phyloP scores from a whole-genome alignment of 2,329 filamentous ascomycete species.

The Dothideomycetidae sp. region DNA sequence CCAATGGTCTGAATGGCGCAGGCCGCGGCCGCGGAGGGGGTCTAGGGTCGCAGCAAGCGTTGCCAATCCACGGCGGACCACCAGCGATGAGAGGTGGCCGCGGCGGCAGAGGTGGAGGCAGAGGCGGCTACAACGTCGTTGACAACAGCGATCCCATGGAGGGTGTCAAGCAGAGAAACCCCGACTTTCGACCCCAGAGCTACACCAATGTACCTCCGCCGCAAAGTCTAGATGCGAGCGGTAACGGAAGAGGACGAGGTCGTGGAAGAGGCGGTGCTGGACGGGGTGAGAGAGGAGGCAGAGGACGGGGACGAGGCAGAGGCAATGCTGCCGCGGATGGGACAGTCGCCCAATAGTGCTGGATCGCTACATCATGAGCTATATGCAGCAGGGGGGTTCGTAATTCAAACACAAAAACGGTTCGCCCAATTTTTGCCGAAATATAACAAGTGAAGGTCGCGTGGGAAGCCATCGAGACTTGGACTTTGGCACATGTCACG shows the following conservation, averaged over 20 bases:
- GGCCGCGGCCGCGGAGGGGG: conserved; percentile 22
- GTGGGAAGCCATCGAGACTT: too few relatives aligned
- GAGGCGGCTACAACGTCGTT: conserved; percentile 31
- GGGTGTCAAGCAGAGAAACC: conserved; percentile 42
- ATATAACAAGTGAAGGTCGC: too few relatives aligned
- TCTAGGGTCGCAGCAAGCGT: conserved; percentile 22
- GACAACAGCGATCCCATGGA: conserved; percentile 38
- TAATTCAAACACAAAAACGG: too few relatives aligned
- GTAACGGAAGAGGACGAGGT: conserved; percentile 20
- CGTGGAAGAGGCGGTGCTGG: conserved; percentile 16
- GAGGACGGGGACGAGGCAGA: conserved; percentile 14
- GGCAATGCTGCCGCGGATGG: conserved; percentile 8
- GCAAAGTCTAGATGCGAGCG: conserved; percentile 36
- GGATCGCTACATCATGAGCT: too few relatives aligned
- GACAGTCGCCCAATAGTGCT: conserved; percentile 5
- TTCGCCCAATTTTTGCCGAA: too few relatives aligned
- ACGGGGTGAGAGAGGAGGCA: conserved; percentile 14
- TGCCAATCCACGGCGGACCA: conserved; percentile 28
- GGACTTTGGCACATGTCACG: too few relatives aligned
- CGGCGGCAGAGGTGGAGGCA: conserved; percentile 25
- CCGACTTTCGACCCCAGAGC: conserved; percentile 40
- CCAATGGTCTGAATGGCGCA: conserved; percentile 19
- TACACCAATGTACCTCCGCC: conserved; percentile 45
- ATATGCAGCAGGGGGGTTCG: too few relatives aligned
- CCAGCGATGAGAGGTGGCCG: conserved; percentile 18